A percentile compares a stretch with the other conserved stretches of the same genome.
These are phyloP conservation scores for Teratosphaeria gauchensis DNA, from an alignment of 2,329 filamentous ascomycete genomes.

Conservation along the genomic window DNA sequence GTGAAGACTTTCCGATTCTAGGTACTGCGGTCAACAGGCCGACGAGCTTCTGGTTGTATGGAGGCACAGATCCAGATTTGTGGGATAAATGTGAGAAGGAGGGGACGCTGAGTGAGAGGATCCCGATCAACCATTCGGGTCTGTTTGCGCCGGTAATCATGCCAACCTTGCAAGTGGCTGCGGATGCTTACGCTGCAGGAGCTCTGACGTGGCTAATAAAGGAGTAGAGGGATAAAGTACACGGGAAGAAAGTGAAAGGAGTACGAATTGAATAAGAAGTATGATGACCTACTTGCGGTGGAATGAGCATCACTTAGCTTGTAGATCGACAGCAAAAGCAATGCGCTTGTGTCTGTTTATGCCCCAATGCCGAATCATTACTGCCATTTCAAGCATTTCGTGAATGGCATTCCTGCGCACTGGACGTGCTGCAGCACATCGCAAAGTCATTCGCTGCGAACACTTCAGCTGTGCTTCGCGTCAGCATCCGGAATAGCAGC, in stretches of 20 bases:
- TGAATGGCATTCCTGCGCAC: neutral
- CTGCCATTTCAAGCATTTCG: neutral
- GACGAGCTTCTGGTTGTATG: too few relatives aligned
- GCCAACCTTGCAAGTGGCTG: conserved; percentile 40
- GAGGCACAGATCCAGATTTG: too few relatives aligned
- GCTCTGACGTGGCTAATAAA: conserved; percentile 26
- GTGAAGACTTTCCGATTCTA: too few relatives aligned
- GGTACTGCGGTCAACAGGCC: too few relatives aligned
- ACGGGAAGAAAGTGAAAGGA: neutral
- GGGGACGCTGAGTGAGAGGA: too few relatives aligned
- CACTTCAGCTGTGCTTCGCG: neutral
- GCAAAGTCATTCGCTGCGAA: neutral
- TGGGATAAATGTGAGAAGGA: too few relatives aligned
- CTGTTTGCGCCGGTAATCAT: too few relatives aligned
- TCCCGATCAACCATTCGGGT: too few relatives aligned
- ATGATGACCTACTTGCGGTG: neutral
- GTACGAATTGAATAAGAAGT: neutral
- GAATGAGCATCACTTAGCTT: neutral
- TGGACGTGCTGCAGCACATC: neutral
- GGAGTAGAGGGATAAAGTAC: conserved; percentile 1
- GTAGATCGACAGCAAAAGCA: neutral
- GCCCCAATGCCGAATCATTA: neutral
- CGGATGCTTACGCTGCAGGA: conserved; percentile 29
- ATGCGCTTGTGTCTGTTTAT: neutral
- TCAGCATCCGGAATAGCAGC: neutral